These are phyloP conservation scores for Pythium pyrilobum DNA, from an alignment of 352 stramenopile genomes.

Conservation along the genomic window DNA sequence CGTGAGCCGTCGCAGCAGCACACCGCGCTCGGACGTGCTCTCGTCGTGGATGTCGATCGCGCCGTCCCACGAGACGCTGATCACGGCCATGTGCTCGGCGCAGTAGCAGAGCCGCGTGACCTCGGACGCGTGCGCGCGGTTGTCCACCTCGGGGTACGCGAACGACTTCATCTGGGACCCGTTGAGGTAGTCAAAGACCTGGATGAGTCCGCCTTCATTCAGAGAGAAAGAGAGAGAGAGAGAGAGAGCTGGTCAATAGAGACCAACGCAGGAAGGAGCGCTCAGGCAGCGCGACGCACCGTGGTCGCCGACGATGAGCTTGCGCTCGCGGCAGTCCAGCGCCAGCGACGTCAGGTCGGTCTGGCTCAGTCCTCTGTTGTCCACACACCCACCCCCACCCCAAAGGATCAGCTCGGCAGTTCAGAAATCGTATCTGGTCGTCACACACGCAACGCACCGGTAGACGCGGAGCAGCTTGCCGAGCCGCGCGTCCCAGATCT, in stretches of 20 bases:
- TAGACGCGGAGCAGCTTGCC: conserved; percentile 80
- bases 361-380: conserved; percentile 51
- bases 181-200: conserved; percentile 88
- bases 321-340: conserved; percentile 78
- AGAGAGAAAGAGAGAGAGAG: no score
- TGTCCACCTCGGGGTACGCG: conserved; percentile 55
- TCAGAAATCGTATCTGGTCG: background rate
- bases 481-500: conserved; percentile 85
- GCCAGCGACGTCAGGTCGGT: conserved; percentile 76
- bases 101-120: conserved; percentile 80
- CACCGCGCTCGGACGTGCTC: conserved; percentile 68
- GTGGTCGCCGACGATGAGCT: conserved; percentile 85
- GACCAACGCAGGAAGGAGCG: no score
- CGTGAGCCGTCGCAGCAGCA: conserved; percentile 67
- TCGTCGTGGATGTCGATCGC: conserved; percentile 84
- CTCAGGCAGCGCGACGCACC: no score
- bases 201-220: conserved; percentile 61
- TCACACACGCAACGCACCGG: conserved; percentile 23
- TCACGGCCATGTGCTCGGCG: conserved; percentile 80
- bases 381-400: no score
- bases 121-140: conserved; percentile 64
- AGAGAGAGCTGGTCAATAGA: no score
- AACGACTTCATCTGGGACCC: conserved; percentile 86
- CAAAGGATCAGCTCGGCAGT: no score
- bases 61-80: conserved; percentile 78